Percentiles rank a stretch among this genome's conserved stretches.
Evolutionary conservation across 352 stramenopile species (phyloP).

Genomic region (Salisapilia sapeloensis): DNA sequence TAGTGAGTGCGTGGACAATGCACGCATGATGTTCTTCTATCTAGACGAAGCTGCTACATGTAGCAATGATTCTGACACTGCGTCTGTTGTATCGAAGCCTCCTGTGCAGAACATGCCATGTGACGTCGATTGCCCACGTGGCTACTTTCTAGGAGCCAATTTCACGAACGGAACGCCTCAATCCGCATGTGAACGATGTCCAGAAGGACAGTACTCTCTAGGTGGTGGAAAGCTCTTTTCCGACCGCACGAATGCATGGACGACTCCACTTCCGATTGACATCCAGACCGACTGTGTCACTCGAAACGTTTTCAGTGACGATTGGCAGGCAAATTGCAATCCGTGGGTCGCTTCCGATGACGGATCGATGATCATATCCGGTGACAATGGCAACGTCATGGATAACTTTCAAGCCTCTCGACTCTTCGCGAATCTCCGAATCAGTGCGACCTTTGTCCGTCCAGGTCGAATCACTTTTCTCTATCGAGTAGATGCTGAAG

Average conservation of each 20-base stretch:
- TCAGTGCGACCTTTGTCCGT: slow-evolving; percentile 61
- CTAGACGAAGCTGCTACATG: slow-evolving; percentile 31
- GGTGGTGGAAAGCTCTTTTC: slow-evolving; percentile 61
- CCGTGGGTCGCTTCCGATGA: slow-evolving; percentile 38
- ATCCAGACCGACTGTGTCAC: slow-evolving; percentile 58
- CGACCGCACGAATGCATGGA: slow-evolving; percentile 49
- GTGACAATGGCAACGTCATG: slow-evolving; percentile 52
- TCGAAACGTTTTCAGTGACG: slow-evolving; percentile 55
- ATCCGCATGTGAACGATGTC: slow-evolving; percentile 56
- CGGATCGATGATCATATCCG: slow-evolving; percentile 42
- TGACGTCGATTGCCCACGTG: slow-evolving; percentile 48
- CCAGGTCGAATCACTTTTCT: slow-evolving; percentile 62
- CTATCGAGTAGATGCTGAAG: slow-evolving; percentile 53
- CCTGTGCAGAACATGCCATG: slow-evolving; percentile 50
- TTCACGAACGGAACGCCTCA: slow-evolving; percentile 35
- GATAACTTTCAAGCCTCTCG: slow-evolving; percentile 36
- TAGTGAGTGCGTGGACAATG: slow-evolving; percentile 61
- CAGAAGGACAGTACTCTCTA: slow-evolving; percentile 56
- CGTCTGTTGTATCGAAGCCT: slow-evolving; percentile 17
- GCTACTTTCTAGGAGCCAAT: slow-evolving; percentile 60
- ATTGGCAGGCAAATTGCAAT: slow-evolving; percentile 61
- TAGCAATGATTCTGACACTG: background rate
- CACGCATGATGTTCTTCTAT: slow-evolving; percentile 63
- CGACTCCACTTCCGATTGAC: slow-evolving; percentile 28
- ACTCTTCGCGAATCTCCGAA: slow-evolving; percentile 55